Conservation (phyloP, 1,284 basidiomycete species). For the Ganoderma lucidum region DNA sequence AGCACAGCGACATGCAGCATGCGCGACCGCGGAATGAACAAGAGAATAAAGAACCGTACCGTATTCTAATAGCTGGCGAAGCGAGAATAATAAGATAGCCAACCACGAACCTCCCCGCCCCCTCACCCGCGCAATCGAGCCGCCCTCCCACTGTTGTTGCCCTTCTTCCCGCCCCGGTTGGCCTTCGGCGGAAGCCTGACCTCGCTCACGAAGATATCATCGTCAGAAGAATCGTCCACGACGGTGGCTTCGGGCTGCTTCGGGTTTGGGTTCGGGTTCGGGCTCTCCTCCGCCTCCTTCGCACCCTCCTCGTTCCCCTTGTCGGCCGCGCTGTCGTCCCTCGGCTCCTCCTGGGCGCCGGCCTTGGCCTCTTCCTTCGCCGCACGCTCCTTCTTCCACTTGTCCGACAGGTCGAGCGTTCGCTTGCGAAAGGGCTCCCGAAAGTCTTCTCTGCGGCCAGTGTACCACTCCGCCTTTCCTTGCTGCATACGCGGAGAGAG, state of each 20-base stretch:
- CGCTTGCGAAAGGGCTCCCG: conserved; percentile 46
- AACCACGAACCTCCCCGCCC: background rate
- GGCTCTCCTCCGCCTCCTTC: conserved; percentile 36
- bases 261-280: conserved; percentile 23
- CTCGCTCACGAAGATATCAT: conserved; percentile 54
- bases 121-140: conserved; percentile 20
- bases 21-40: background rate
- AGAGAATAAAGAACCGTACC: conserved; percentile 8
- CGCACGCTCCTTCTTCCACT: conserved; percentile 50
- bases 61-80: conserved; percentile 16
- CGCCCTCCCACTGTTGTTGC: conserved; percentile 13
- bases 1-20: conserved; percentile 10
- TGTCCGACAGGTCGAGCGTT: conserved; percentile 48
- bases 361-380: conserved; percentile 44
- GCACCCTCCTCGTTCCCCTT: conserved; percentile 39
- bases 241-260: conserved; percentile 43
- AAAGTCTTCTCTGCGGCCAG: conserved; percentile 40
- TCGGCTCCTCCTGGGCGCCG: background rate
- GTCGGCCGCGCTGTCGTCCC: conserved; percentile 40
- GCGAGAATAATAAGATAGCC: conserved; percentile 22
- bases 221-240: conserved; percentile 56
- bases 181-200: conserved; percentile 18
- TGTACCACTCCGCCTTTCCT: conserved; percentile 58
- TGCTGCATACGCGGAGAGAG: conserved; percentile 34
- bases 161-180: conserved; percentile 21